Base-by-base conservation (phyloP, 2,329 filamentous ascomycete species). In the Ophiostoma populinum region DNA sequence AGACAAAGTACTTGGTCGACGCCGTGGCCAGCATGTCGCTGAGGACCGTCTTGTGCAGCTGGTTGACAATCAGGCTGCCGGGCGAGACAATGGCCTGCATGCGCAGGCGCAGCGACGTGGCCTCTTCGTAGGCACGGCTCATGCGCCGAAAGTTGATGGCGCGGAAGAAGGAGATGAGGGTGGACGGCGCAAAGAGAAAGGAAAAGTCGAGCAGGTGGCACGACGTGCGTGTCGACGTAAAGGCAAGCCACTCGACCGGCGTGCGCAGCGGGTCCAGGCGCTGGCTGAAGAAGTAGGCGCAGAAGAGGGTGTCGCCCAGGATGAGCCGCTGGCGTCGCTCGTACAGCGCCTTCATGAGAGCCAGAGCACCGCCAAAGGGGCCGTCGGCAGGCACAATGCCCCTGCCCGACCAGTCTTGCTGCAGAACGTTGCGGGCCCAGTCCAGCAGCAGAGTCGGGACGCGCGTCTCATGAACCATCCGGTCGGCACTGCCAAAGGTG, bases 141-240 rank as follows among this genome's bases (percentile, higher is more conserved):
- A 95, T 95, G 12, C 69, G 68, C 0, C 80, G 72, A 47, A 90
- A 83, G 50, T 93, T 94, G 48, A 93, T 75, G 4, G 82, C 72
- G 13, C 87, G 75, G 51, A 95, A 94, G 51, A 85, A 92, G 0
- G 73, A 74, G 3, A 92, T 76, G 3, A 92, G 58, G 2, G 72
- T 71, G 0, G 75, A 65, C 0, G 75, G 66, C 15, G 67, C 73
- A 47, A 94, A 93, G 0, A 95, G 62, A 49, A 79, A 92, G 0
- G 81, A 73, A 43, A 79, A 82, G 39, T 85, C 75, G 4, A 95
- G 59, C 1, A 95, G 58, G 52, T 94, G 85, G 16, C 75, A 58
- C 19, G 61, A 70, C 44, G 74, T 73, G 40, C 64, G 70, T 21
- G 71, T 75, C 0, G 68, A 59, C 3, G 57, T 58, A 40, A 71